These are phyloP conservation scores for Stephanocyclus meneghinianus DNA, from an alignment of 352 stramenopile genomes.

Conservation along the genomic window DNA sequence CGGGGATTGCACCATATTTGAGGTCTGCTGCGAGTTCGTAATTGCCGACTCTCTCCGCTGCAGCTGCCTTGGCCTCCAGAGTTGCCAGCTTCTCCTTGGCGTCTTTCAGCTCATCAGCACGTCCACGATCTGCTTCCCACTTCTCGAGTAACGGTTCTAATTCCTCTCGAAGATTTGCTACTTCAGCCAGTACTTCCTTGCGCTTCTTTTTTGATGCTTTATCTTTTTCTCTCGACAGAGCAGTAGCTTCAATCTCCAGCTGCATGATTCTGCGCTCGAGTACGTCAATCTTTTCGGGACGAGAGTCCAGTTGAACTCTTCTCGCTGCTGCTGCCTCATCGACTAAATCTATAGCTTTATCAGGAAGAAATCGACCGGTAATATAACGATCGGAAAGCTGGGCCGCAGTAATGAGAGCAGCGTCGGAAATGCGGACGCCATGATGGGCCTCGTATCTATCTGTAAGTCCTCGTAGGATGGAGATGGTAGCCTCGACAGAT, in stretches of 20 bases:
- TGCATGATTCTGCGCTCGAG: conserved; percentile 92
- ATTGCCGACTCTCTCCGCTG: conserved; percentile 68
- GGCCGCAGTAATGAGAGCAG: conserved; percentile 90
- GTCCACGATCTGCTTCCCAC: conserved; percentile 90
- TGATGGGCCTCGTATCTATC: conserved; percentile 97
- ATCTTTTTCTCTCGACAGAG: conserved; percentile 92
- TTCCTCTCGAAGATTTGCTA: conserved; percentile 89
- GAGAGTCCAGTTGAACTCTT: conserved; percentile 91
- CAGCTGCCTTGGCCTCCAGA: conserved; percentile 66
- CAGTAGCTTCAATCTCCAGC: conserved; percentile 93
- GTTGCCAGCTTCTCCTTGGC: conserved; percentile 88
- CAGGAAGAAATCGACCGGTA: conserved; percentile 90
- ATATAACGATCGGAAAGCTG: conserved; percentile 94
- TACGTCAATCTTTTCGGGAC: conserved; percentile 95
- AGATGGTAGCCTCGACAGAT: conserved; percentile 91
- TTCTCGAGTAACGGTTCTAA: conserved; percentile 88
- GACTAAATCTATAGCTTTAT: conserved; percentile 95
- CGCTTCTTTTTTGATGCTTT: conserved; percentile 90
- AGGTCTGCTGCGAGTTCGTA: conserved; percentile 81
- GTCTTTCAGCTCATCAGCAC: conserved; percentile 90
- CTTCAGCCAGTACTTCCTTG: conserved; percentile 88
- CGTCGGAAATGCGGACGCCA: conserved; percentile 92
- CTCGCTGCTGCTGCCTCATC: conserved; percentile 89
- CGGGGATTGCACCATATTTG: conserved; percentile 84
- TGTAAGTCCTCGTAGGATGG: conserved; percentile 93